phyloP scores from a whole-genome alignment of 129 eudicot genomes.

The Escallonia herrerae region DNA sequence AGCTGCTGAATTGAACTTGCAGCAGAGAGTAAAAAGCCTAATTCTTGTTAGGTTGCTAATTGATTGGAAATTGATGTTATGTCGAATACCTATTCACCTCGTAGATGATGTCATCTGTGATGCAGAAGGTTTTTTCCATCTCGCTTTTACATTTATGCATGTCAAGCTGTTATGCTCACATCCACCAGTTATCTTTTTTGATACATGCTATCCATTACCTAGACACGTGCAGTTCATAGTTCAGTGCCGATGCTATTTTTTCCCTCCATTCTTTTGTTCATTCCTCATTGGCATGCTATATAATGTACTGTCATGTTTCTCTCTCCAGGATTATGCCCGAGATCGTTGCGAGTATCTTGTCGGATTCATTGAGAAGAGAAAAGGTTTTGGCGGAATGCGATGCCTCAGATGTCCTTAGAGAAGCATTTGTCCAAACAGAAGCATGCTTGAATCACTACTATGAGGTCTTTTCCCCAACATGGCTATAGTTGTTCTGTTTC shows the following conservation, averaged over 20 bases:
- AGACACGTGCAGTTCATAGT: too few species aligned
- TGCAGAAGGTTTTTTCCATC: neutral
- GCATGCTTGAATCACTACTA: slow-evolving; percentile 62
- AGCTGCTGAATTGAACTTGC: neutral
- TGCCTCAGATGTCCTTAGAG: slow-evolving; percentile 91
- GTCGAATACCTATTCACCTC: neutral
- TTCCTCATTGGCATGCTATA: neutral
- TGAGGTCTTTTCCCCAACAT: slow-evolving; percentile 47
- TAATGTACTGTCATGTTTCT: slow-evolving; percentile 3
- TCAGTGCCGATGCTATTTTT: too few species aligned
- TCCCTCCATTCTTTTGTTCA: too few species aligned
- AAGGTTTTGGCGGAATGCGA: slow-evolving; percentile 59
- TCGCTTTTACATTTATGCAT: neutral
- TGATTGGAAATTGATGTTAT: neutral
- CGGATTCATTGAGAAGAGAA: slow-evolving; percentile 55
- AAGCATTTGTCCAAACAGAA: slow-evolving; percentile 80
- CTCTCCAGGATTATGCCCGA: slow-evolving; percentile 76
- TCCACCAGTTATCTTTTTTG: neutral
- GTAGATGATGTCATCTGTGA: neutral
- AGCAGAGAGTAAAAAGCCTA: neutral
- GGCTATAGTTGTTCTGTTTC: neutral
- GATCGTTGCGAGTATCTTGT: slow-evolving; percentile 57
- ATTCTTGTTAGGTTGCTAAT: neutral
- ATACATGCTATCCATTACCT: too few species aligned
- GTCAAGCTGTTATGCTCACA: neutral